A percentile compares a stretch with the other conserved stretches of the same genome.
Conservation (phyloP, 257 asterid species). For the Eucommia ulmoides region DNA sequence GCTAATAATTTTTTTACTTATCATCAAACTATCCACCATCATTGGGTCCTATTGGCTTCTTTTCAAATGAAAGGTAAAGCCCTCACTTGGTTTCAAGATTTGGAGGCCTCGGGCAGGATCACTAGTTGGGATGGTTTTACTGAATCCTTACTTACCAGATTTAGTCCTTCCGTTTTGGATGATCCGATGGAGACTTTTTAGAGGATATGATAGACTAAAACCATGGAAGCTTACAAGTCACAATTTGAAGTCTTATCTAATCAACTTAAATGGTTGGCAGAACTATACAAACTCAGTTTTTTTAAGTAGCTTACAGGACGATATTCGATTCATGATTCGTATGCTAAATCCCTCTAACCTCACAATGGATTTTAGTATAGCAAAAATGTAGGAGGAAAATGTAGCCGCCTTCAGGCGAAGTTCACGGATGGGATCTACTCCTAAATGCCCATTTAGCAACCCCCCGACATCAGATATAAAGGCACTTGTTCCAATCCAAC, state of each 20-base stretch:
- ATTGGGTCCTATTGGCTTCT: background rate
- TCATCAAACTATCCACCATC: too few species aligned
- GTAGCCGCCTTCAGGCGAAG: background rate
- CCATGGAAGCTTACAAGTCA: background rate
- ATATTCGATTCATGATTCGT: background rate
- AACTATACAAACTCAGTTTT: background rate
- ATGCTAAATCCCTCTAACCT: background rate
- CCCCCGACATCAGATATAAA: background rate
- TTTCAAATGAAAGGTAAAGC: too few species aligned
- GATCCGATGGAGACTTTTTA: background rate
- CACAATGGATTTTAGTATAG: too few species aligned
- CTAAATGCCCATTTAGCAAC: background rate
- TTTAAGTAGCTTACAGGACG: background rate
- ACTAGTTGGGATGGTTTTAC: background rate
- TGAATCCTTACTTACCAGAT: too few species aligned
- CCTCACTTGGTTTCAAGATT: too few species aligned
- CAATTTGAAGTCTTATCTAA: background rate
- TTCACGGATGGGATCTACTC: too few species aligned
- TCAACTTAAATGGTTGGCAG: background rate
- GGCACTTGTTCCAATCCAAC: background rate
- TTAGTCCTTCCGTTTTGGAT: background rate
- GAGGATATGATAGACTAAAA: background rate
- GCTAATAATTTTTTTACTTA: too few species aligned
- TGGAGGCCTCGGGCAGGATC: too few species aligned
- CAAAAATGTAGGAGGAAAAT: background rate